Evolutionary conservation across 352 stramenopile species (phyloP).

Genomic region (Thalassiosira delicatula): DNA sequence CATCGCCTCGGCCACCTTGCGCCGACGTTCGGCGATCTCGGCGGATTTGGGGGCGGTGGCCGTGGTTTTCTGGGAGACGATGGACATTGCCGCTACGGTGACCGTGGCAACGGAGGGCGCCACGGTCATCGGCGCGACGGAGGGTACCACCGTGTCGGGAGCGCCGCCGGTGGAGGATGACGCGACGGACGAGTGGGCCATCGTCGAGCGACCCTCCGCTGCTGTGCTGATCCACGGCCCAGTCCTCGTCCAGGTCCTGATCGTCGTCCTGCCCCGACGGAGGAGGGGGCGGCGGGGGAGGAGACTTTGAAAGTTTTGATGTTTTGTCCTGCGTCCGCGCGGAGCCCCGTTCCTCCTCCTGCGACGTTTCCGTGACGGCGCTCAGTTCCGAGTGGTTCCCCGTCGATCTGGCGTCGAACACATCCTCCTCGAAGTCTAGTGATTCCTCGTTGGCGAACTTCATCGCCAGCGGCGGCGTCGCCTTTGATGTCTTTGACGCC

Average conservation of each 20-base stretch:
- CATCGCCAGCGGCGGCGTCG: too few species aligned
- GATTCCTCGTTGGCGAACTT: too few species aligned
- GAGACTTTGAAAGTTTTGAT: too few species aligned
- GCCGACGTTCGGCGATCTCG: conserved; percentile 51
- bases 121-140: too few species aligned
- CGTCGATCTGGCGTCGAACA: too few species aligned
- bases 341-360: conserved; percentile 11
- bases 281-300: too few species aligned
- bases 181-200: neutral
- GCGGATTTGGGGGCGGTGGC: conserved; percentile 32
- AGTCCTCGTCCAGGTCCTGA: neutral
- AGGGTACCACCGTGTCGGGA: too few species aligned
- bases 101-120: neutral
- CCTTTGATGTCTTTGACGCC: too few species aligned
- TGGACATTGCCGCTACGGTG: neutral
- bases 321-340: too few species aligned
- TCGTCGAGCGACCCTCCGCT: neutral
- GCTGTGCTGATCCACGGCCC: neutral
- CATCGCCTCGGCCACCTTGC: conserved; percentile 61
- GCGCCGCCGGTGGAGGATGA: neutral
- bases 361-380: neutral
- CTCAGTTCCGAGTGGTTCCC: conserved; percentile 5
- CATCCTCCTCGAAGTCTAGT: too few species aligned
- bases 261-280: too few species aligned
- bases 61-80: neutral